phyloP scores from a whole-genome alignment of 495 filamentous ascomycete species.

The Annulohypoxylon nitens region DNA sequence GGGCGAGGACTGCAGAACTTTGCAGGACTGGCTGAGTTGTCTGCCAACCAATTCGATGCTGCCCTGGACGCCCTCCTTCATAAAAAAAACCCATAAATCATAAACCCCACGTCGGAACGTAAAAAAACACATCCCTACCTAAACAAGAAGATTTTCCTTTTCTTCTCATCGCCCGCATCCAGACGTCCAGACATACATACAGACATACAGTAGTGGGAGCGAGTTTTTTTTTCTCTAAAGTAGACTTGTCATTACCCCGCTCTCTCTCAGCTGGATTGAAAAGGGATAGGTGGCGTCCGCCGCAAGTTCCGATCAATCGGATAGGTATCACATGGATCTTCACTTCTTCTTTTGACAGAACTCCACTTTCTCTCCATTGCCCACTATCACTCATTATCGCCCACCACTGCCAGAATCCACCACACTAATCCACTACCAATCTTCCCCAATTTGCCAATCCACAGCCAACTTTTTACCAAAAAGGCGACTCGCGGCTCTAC shows the following conservation, averaged over 20 bases:
- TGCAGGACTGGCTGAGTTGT: conserved; percentile 21
- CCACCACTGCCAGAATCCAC: too few species aligned
- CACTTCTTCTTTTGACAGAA: conserved; percentile 24
- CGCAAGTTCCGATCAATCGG: conserved; percentile 44
- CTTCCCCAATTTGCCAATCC: conserved; percentile 13
- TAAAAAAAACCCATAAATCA: too few species aligned
- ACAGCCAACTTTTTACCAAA: conserved; percentile 31
- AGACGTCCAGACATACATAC: too few species aligned
- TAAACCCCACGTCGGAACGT: conserved; percentile 32
- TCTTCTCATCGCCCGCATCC: conserved; percentile 20
- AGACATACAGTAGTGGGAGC: too few species aligned
- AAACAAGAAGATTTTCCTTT: conserved; percentile 35
- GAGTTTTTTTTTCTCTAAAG: not conserved
- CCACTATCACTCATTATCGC: too few species aligned
- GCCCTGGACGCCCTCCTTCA: conserved; percentile 6
- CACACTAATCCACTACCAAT: too few species aligned
- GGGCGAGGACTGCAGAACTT: not conserved
- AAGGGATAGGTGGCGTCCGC: conserved; percentile 27
- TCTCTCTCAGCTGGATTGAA: conserved; percentile 35
- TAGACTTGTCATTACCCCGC: conserved; percentile 40
- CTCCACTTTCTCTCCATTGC: too few species aligned
- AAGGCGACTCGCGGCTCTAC: conserved; percentile 16
- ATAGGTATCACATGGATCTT: not conserved
- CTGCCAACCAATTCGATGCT: conserved; percentile 26
- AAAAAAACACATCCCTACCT: conserved; percentile 23